A percentile compares a stretch with the other conserved stretches of the same genome.
Evolutionary conservation across 148 eudicot genomes (phyloP).

Genomic region (Limonium bicolor): DNA sequence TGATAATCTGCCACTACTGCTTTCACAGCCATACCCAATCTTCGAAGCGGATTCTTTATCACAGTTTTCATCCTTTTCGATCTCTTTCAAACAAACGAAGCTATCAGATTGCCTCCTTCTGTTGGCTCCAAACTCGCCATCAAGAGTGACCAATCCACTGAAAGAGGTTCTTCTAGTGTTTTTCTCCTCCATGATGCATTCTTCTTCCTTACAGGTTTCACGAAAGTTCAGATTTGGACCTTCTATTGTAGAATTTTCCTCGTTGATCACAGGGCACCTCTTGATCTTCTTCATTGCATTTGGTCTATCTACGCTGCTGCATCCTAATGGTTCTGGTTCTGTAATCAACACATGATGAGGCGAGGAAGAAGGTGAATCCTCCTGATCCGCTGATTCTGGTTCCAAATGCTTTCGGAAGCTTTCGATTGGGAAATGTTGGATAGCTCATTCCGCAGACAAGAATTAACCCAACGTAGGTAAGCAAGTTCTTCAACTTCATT

Average conservation of each 20-base stretch:
- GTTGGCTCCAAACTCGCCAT: slow-evolving; percentile 24
- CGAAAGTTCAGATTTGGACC: slow-evolving; percentile 7
- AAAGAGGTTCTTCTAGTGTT: slow-evolving; percentile 44
- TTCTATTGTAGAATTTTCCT: slow-evolving; percentile 26
- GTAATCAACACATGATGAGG: slow-evolving; percentile 17
- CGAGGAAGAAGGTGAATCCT: slow-evolving; percentile 11
- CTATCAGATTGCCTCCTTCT: slow-evolving; percentile 61
- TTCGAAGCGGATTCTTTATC: slow-evolving; percentile 11
- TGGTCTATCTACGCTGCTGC: slow-evolving; percentile 23
- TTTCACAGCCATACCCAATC: slow-evolving; percentile 17
- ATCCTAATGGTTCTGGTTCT: too few species aligned
- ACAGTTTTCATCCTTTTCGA: slow-evolving; percentile 16
- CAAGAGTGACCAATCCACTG: slow-evolving; percentile 43
- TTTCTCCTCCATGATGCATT: too few species aligned
- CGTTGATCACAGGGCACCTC: slow-evolving; percentile 46
- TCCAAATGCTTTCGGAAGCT: slow-evolving; percentile 18
- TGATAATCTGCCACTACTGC: neutral
- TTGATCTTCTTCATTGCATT: slow-evolving; percentile 34
- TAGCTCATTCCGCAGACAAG: slow-evolving; percentile 55
- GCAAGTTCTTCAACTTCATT: slow-evolving; percentile 85
- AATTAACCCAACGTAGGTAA: slow-evolving; percentile 74
- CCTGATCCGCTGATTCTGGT: slow-evolving; percentile 14
- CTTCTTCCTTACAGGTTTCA: too few species aligned
- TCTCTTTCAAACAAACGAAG: slow-evolving; percentile 38
- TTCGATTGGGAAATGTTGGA: slow-evolving; percentile 14